Evolutionary conservation across 2,329 filamentous ascomycete species (phyloP).

Genomic region (Parasarocladium wereldwijsianum): DNA sequence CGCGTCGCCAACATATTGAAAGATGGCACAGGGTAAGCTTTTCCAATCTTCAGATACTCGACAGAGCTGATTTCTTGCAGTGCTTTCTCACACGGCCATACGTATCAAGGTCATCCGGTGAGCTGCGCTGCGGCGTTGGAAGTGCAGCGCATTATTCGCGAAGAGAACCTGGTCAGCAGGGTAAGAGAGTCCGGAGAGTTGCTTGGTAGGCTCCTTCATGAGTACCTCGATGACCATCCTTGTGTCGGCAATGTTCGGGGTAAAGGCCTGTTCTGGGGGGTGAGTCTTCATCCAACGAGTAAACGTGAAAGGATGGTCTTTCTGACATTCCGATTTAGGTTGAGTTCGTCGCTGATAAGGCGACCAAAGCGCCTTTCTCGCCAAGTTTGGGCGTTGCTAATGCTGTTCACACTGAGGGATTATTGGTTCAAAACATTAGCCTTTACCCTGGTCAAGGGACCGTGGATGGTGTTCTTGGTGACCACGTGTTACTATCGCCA

Average conservation of each 20-base stretch:
- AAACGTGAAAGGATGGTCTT: neutral
- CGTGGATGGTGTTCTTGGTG: constrained; percentile 10
- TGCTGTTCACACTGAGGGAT: constrained; percentile 19
- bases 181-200: constrained; percentile 7
- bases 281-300: constrained; percentile 6
- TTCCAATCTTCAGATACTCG: neutral
- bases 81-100: constrained; percentile 11
- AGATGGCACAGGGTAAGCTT: constrained; percentile 14
- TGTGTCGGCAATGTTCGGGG: constrained; percentile 17
- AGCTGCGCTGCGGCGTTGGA: constrained; percentile 13
- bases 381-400: constrained; percentile 15
- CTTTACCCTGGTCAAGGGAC: constrained; percentile 23
- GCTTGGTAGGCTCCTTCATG: constrained; percentile 9
- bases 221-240: constrained; percentile 11
- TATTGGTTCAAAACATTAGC: constrained; percentile 28
- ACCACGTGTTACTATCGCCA: constrained; percentile 15
- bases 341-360: constrained; percentile 14
- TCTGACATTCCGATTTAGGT: constrained; percentile 8
- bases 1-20: constrained; percentile 29
- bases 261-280: constrained; percentile 16
- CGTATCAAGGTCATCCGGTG: constrained; percentile 13
- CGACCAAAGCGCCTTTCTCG: constrained; percentile 13
- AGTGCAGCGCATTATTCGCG: constrained; percentile 27
- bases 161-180: constrained; percentile 11
- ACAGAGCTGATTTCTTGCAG: constrained; percentile 1